Evolutionary conservation across 192 early-diverging fungal genomes (phyloP).

Genomic region (Entophlyctis luteolus): DNA sequence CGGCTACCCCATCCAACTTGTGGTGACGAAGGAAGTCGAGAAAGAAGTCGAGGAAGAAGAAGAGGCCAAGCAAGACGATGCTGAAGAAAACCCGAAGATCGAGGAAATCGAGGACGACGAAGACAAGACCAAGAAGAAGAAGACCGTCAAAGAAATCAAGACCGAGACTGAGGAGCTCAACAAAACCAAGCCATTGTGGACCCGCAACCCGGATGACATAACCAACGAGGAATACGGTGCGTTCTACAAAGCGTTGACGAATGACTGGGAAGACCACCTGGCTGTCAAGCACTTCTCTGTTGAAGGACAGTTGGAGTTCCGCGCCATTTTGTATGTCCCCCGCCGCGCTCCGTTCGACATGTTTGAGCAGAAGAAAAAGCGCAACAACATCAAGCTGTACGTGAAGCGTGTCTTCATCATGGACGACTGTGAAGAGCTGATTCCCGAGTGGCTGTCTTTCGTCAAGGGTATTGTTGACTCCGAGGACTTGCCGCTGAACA

Average conservation of each 20-base stretch:
- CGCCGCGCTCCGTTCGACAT: slow-evolving; percentile 95
- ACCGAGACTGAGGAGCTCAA: slow-evolving; percentile 92
- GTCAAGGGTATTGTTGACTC: slow-evolving; percentile 99
- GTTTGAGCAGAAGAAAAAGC: slow-evolving; percentile 98
- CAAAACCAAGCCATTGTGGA: slow-evolving; percentile 98
- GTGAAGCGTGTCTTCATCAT: slow-evolving; percentile 99
- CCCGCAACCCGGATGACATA: slow-evolving; percentile 97
- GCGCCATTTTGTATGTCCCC: slow-evolving; percentile 96
- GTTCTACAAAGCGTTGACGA: slow-evolving; percentile 98
- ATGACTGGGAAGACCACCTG: slow-evolving; percentile 99
- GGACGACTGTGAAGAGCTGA: slow-evolving; percentile 99
- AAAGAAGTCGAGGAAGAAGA: slow-evolving; percentile 92
- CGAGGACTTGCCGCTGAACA: slow-evolving; percentile 99
- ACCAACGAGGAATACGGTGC: slow-evolving; percentile 91
- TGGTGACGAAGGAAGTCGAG: slow-evolving; percentile 94
- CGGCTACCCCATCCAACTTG: slow-evolving; percentile 95
- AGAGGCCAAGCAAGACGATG: slow-evolving; percentile 57
- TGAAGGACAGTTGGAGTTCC: slow-evolving; percentile 99
- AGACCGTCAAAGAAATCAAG: slow-evolving; percentile 79
- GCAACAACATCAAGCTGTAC: slow-evolving; percentile 99
- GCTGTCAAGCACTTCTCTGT: slow-evolving; percentile 98
- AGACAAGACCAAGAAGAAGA: slow-evolving; percentile 71
- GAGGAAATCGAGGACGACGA: slow-evolving; percentile 74
- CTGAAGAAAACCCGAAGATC: slow-evolving; percentile 47
- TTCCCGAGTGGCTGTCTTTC: slow-evolving; percentile 98